phyloP scores from a whole-genome alignment of 768 basidiomycete genomes.

The Coprinellus micaceus region DNA sequence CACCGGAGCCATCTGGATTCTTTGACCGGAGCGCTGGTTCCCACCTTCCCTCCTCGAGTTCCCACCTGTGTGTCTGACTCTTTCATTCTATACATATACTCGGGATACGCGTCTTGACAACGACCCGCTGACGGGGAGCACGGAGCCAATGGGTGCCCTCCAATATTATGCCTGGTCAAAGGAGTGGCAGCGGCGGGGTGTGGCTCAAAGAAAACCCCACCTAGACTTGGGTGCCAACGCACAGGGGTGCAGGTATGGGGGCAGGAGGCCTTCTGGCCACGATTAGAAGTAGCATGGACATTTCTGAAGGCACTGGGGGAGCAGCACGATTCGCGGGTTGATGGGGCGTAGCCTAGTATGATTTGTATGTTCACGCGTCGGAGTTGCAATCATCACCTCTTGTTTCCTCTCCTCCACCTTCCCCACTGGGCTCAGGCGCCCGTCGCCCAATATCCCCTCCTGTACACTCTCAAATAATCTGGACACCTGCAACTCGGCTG shows the following conservation, averaged over 20 bases:
- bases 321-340: not conserved
- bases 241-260: not conserved
- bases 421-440: conserved; percentile 26
- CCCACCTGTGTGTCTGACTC: too few species aligned
- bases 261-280: not conserved
- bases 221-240: too few species aligned
- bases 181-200: too few species aligned
- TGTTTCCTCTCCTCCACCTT: conserved; percentile 38
- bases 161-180: too few species aligned
- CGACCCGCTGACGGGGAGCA: too few species aligned
- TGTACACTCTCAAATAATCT: conserved; percentile 19
- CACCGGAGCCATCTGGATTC: too few species aligned
- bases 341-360: not conserved
- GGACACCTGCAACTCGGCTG: conserved; percentile 19
- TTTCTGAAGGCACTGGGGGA: not conserved
- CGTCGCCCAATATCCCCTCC: conserved; percentile 19
- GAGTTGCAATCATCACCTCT: conserved; percentile 41
- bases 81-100: too few species aligned
- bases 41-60: too few species aligned
- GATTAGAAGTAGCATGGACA: not conserved
- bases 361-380: conserved; percentile 25
- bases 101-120: too few species aligned
- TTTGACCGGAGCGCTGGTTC: too few species aligned
- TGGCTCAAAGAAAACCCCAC: too few species aligned
- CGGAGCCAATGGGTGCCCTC: too few species aligned